Evolutionary conservation across 2,329 filamentous ascomycete genomes (phyloP).

Genomic region (Fusarium algeriense): DNA sequence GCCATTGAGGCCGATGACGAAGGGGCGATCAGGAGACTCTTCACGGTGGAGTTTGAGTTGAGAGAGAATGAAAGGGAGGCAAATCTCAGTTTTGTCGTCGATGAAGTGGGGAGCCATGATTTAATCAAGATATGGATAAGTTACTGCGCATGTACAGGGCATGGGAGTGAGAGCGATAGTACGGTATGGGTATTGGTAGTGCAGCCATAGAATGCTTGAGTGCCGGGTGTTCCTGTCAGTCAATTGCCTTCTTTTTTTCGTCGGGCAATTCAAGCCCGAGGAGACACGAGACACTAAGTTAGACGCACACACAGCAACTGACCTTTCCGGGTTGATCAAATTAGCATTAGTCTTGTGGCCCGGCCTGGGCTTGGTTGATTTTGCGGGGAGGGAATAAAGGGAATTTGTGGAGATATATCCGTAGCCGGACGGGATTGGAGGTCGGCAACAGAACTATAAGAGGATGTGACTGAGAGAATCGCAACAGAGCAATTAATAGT

Average conservation of each 20-base stretch:
- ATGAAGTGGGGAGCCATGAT: constrained; percentile 60
- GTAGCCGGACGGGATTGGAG: constrained; percentile 41
- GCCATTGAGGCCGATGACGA: constrained; percentile 90
- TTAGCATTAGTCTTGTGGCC: constrained; percentile 30
- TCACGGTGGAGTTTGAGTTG: constrained; percentile 65
- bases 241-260: constrained; percentile 31
- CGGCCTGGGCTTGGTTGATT: constrained; percentile 25
- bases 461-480: not conserved
- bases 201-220: constrained; percentile 32
- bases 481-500: not conserved
- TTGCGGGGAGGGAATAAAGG: constrained; percentile 36
- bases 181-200: constrained; percentile 7
- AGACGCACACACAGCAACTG: constrained; percentile 10
- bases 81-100: constrained; percentile 83
- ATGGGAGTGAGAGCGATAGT: constrained; percentile 17
- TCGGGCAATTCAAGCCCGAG: constrained; percentile 36
- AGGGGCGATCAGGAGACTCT: constrained; percentile 62
- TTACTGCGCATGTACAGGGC: constrained; percentile 16
- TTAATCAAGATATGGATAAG: constrained; percentile 20
- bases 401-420: constrained; percentile 33
- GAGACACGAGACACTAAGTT: constrained; percentile 25
- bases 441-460: constrained; percentile 26
- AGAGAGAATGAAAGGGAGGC: constrained; percentile 80
- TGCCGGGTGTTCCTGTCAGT: constrained; percentile 16
- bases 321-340: constrained; percentile 18